Evolutionary conservation across 2,329 filamentous ascomycete species (phyloP), one percentile per base, ranked within the genome.

Genomic region (Epichloe hybrida): DNA sequence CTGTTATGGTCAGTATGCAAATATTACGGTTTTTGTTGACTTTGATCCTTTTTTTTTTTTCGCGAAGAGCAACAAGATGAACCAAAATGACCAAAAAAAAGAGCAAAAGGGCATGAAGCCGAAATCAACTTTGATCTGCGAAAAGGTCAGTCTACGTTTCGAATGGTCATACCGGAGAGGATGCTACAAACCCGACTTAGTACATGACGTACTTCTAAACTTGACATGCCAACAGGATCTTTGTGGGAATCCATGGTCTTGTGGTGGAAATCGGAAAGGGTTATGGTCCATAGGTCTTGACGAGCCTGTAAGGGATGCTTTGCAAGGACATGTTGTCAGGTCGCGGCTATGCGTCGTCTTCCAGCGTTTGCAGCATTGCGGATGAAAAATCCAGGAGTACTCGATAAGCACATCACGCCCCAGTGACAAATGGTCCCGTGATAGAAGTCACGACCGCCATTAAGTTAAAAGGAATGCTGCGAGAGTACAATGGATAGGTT

Each of bases 51-150:
- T 27, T 3, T 31, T n/a, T 13, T 21, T 23, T 34, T 39, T 5
- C 39, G 3, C 37, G n/a, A 9, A 27, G 11, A 20, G n/a, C 23
- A 20, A 31, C 2, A 17, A 31, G 27, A 34, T 15, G 17, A 20
- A 20, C 21, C 11, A 17, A 13, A 21, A 41, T 21, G 15, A 35
- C 23, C 21, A 4, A 46, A 46, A 27, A 61, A 57, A 38, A 60
- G 62, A 59, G 55, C 13, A 44, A 23, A 31, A 60, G 63, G 60
- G 62, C 54, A 57, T 54, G 64, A 61, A 67, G 62, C 65, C 61
- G 68, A 66, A 66, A 60, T 73, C 77, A 80, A 75, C 76, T 79
- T 78, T 79, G 76, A 72, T 67, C 69, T 79, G 62, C 57, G 54
- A 20, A 1, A 3, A 17, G 17, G 51, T 61, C 65, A 62, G 66